Conservation (phyloP, 108 stramenopile species). For the Conticribra weissflogii region DNA sequence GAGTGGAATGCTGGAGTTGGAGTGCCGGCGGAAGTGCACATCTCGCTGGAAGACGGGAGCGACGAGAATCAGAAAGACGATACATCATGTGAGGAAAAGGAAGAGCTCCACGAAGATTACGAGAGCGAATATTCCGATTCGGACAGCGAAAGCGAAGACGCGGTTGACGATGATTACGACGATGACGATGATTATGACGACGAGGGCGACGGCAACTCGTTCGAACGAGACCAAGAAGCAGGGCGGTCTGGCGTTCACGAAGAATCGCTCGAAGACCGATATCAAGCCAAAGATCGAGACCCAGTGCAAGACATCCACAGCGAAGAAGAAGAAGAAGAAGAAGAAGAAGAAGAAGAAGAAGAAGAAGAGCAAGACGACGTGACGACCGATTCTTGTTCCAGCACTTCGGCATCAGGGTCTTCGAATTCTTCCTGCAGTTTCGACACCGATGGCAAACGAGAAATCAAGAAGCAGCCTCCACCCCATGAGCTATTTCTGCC, state of each 20-base stretch:
- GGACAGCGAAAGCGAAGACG: constrained; percentile 4
- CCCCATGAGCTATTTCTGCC: constrained; percentile 42
- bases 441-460: too few relatives aligned
- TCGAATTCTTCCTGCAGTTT: too few relatives aligned
- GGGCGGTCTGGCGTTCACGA: too few relatives aligned
- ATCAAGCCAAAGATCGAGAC: too few relatives aligned
- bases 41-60: background rate
- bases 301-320: too few relatives aligned
- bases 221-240: too few relatives aligned
- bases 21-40: constrained; percentile 10
- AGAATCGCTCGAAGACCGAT: too few relatives aligned
- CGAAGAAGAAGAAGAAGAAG: constrained; percentile 5
- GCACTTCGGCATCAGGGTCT: background rate
- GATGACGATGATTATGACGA: constrained; percentile 2
- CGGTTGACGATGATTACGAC: background rate
- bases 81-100: background rate
- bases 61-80: constrained; percentile 9
- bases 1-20: too few relatives aligned
- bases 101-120: background rate
- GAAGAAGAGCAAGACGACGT: constrained; percentile 4
- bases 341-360: background rate
- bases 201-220: too few relatives aligned
- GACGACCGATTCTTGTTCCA: background rate
- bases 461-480: background rate
- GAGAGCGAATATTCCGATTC: constrained; percentile 5